A percentile compares a stretch with the other conserved stretches of the same genome.
Evolutionary conservation across 495 filamentous ascomycete genomes (phyloP).

Genomic region (Aspergillus kassunensis): DNA sequence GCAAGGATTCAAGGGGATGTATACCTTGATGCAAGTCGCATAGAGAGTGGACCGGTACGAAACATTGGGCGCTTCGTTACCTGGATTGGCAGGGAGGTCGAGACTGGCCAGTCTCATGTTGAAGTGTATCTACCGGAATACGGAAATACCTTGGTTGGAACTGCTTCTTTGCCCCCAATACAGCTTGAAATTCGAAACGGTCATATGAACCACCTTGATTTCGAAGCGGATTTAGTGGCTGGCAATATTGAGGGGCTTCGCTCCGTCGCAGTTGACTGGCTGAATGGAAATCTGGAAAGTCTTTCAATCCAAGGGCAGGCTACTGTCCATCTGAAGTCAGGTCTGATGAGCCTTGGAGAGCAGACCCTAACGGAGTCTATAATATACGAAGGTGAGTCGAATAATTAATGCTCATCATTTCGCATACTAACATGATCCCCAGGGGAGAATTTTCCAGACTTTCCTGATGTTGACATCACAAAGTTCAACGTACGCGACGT

Average conservation of each 20-base stretch:
- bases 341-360: constrained; percentile 69
- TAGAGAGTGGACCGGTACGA: constrained; percentile 64
- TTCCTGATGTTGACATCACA: constrained; percentile 75
- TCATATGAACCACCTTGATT: constrained; percentile 68
- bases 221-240: constrained; percentile 68
- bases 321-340: constrained; percentile 66
- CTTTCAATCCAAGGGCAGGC: constrained; percentile 68
- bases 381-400: constrained; percentile 66
- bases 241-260: constrained; percentile 76
- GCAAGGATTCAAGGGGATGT: constrained; percentile 79
- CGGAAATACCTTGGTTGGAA: constrained; percentile 70
- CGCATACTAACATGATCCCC: constrained; percentile 14
- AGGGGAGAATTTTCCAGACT: constrained; percentile 63
- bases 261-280: constrained; percentile 80
- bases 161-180: constrained; percentile 67
- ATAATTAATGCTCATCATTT: neutral
- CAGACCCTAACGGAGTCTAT: constrained; percentile 68
- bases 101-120: constrained; percentile 64
- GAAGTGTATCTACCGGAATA: constrained; percentile 83
- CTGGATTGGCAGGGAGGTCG: constrained; percentile 72
- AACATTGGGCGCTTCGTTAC: constrained; percentile 73
- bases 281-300: constrained; percentile 67
- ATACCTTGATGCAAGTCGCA: constrained; percentile 68
- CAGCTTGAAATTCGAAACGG: constrained; percentile 72
- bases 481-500: constrained; percentile 72